Percentiles rank a stretch among this genome's conserved stretches.
These are phyloP conservation scores for Exophiala bonariae DNA, from an alignment of 2,329 filamentous ascomycete species.

Conservation along the genomic window DNA sequence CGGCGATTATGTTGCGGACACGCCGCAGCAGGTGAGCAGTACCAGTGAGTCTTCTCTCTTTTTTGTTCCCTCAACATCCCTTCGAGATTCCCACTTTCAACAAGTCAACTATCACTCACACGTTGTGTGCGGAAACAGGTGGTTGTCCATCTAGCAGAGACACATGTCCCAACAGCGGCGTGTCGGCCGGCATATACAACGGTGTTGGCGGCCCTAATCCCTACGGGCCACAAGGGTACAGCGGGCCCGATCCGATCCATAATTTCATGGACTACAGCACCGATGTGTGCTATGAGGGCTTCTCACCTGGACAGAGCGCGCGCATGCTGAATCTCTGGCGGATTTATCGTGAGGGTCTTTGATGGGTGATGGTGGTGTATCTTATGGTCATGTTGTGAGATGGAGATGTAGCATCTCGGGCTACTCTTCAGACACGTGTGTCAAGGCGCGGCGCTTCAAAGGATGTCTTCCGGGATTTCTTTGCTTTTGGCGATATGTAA, in stretches of 20 bases:
- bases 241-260: slow-evolving; percentile 53
- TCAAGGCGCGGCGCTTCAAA: too few relatives aligned
- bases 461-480: too few relatives aligned
- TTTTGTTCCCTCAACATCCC: background rate
- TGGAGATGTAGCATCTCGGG: background rate
- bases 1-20: slow-evolving; percentile 47
- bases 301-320: slow-evolving; percentile 50
- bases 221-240: slow-evolving; percentile 28
- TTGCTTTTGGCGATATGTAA: too few relatives aligned
- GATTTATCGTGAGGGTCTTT: slow-evolving; percentile 36
- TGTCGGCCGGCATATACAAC: slow-evolving; percentile 6
- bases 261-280: slow-evolving; percentile 63
- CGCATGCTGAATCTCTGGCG: slow-evolving; percentile 55
- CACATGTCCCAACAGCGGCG: slow-evolving; percentile 45
- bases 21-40: slow-evolving; percentile 52
- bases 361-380: background rate
- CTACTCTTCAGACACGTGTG: too few relatives aligned
- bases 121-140: slow-evolving; percentile 28
- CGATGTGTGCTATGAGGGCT: slow-evolving; percentile 56
- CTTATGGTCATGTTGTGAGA: background rate
- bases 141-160: slow-evolving; percentile 55
- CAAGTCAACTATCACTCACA: too few relatives aligned
- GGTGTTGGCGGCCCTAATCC: slow-evolving; percentile 15
- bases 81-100: too few relatives aligned
- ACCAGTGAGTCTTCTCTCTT: slow-evolving; percentile 34